Evolutionary conservation across 1,284 basidiomycete genomes (phyloP).

Genomic region (Baeospora myosura): DNA sequence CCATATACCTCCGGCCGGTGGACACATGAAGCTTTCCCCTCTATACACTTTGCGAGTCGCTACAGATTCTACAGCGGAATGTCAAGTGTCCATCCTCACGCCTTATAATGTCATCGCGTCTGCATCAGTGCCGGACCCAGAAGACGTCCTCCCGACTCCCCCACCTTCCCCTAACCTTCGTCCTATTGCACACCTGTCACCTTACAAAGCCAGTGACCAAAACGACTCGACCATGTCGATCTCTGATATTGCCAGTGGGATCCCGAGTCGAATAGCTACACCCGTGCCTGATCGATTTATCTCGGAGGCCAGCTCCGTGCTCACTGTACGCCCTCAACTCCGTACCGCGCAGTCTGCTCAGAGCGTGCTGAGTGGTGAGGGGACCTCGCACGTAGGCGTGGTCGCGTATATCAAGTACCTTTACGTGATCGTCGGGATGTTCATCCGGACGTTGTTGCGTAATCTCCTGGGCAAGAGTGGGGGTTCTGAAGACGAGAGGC

Average conservation of each 20-base stretch:
- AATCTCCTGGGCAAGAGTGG: neutral
- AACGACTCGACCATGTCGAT: conserved; percentile 6
- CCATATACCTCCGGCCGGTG: conserved; percentile 17
- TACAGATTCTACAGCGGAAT: conserved; percentile 10
- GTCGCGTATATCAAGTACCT: conserved; percentile 3
- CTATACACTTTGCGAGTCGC: conserved; percentile 18
- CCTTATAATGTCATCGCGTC: conserved; percentile 15
- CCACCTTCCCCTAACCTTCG: conserved; percentile 24
- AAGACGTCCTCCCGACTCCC: conserved; percentile 24
- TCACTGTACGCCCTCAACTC: conserved; percentile 3
- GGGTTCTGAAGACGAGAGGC: no score
- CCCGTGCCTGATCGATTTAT: neutral
- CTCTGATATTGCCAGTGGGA: conserved; percentile 10
- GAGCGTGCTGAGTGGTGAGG: neutral
- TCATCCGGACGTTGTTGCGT: conserved; percentile 6
- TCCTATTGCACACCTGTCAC: conserved; percentile 13
- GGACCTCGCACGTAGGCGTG: neutral
- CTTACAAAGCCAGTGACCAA: neutral
- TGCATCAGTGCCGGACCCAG: conserved; percentile 4
- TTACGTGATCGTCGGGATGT: conserved; percentile 4
- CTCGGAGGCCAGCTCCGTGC: conserved; percentile 4
- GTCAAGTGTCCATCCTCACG: conserved; percentile 23
- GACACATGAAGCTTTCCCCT: conserved; percentile 24
- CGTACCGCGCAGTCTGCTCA: neutral
- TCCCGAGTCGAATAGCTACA: conserved; percentile 4